Evolutionary conservation across 345 rosid genomes (phyloP).

Genomic region (Litchi chinensis): DNA sequence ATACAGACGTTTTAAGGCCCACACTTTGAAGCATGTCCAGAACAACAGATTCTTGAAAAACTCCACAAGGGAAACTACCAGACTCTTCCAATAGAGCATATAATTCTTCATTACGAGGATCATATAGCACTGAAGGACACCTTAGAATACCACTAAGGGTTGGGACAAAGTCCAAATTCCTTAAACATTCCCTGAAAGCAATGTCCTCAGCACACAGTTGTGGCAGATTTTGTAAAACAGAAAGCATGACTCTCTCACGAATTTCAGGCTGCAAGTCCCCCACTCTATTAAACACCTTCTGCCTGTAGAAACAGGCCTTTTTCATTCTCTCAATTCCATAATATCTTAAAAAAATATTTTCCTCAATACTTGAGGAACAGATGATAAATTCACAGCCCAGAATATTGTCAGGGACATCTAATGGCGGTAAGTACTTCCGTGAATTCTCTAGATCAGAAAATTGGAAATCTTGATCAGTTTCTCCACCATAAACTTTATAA

Average conservation of each 20-base stretch:
- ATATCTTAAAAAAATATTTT: slow-evolving; percentile 64
- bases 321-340: slow-evolving; percentile 80
- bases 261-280: slow-evolving; percentile 69
- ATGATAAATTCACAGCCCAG: slow-evolving; percentile 69
- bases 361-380: slow-evolving; percentile 59
- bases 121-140: slow-evolving; percentile 70
- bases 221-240: slow-evolving; percentile 76
- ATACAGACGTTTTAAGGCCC: slow-evolving; percentile 81
- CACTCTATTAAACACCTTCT: slow-evolving; percentile 61
- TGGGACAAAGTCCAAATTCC: slow-evolving; percentile 84
- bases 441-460: slow-evolving; percentile 80
- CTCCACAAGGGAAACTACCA: slow-evolving; percentile 71
- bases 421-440: slow-evolving; percentile 75
- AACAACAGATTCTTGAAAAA: slow-evolving; percentile 61
- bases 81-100: slow-evolving; percentile 80
- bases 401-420: slow-evolving; percentile 61
- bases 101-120: slow-evolving; percentile 90
- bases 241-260: slow-evolving; percentile 75
- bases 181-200: slow-evolving; percentile 63
- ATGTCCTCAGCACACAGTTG: slow-evolving; percentile 82
- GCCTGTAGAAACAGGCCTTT: slow-evolving; percentile 72
- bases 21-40: slow-evolving; percentile 87
- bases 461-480: slow-evolving; percentile 43
- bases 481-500: slow-evolving; percentile 59
- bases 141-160: slow-evolving; percentile 59